A percentile compares a stretch with the other conserved stretches of the same genome.
These are phyloP conservation scores for Pythium guiyangense DNA, from an alignment of 352 stramenopile genomes.

Conservation along the genomic window DNA sequence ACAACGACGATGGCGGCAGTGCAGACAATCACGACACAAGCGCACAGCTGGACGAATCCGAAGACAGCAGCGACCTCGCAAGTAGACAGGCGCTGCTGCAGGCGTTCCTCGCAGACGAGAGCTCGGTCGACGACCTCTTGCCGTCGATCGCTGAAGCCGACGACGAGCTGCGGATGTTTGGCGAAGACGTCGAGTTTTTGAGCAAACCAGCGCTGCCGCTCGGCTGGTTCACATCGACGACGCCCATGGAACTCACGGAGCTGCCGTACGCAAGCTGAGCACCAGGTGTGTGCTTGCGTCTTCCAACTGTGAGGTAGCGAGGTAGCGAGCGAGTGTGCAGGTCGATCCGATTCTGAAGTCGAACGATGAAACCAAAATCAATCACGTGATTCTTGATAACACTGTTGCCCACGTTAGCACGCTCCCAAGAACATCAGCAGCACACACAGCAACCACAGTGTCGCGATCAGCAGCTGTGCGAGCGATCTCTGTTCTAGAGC, in stretches of 20 bases:
- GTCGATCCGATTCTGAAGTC: too few relatives aligned
- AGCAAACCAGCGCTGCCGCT: neutral
- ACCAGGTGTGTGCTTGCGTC: neutral
- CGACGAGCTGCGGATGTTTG: conserved; percentile 15
- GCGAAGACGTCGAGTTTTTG: conserved; percentile 10
- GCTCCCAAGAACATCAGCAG: too few relatives aligned
- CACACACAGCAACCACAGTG: too few relatives aligned
- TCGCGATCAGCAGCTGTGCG: too few relatives aligned
- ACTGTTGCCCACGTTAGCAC: too few relatives aligned
- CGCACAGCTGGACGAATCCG: neutral
- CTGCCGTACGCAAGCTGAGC: neutral
- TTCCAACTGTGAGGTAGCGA: too few relatives aligned
- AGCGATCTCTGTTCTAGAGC: too few relatives aligned
- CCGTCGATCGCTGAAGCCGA: conserved; percentile 16
- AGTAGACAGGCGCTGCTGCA: neutral
- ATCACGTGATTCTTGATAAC: too few relatives aligned
- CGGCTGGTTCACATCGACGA: neutral
- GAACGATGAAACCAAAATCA: too few relatives aligned
- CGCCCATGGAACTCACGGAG: conserved; percentile 5
- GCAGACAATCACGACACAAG: neutral
- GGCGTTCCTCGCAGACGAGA: conserved; percentile 8
- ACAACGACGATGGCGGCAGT: too few relatives aligned
- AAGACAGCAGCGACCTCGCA: neutral
- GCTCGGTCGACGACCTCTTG: conserved; percentile 12
- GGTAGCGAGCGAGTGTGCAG: too few relatives aligned